Conservation (phyloP, 352 stramenopile genomes). For the Globisporangium takayamanum region DNA sequence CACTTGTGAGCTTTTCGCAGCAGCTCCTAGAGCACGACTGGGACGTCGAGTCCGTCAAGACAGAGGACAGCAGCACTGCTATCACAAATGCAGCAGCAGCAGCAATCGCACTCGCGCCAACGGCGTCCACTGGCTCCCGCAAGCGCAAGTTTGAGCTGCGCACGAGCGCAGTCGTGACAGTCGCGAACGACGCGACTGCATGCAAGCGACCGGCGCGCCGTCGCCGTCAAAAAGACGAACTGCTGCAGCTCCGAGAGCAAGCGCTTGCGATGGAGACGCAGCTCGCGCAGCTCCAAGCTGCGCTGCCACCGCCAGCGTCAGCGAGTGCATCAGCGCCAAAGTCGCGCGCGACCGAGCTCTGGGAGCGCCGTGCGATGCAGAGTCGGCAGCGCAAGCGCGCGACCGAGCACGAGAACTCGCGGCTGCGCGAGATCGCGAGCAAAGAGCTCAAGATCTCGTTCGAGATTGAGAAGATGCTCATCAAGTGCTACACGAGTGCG, state of each 20-base stretch:
- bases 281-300: conserved; percentile 3
- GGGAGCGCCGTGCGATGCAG: neutral
- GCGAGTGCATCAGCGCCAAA: neutral
- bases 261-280: conserved; percentile 7
- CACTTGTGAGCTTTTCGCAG: neutral
- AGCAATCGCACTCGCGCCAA: neutral
- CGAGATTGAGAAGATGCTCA: conserved; percentile 10
- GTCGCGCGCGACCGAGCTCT: neutral
- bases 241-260: conserved; percentile 7
- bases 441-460: conserved; percentile 4
- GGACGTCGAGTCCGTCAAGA: neutral
- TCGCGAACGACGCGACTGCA: neutral
- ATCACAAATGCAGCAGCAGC: too few relatives aligned
- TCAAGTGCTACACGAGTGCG: conserved; percentile 11
- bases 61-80: neutral
- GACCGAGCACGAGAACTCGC: conserved; percentile 6
- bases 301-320: neutral
- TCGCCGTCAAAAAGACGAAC: conserved; percentile 12
- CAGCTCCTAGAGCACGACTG: neutral
- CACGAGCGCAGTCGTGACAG: neutral
- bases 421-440: conserved; percentile 5
- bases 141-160: conserved; percentile 7
- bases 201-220: conserved; percentile 1
- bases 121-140: neutral
- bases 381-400: neutral